Evolutionary conservation across 23 red algal genomes (phyloP).

Genomic region (Cyanidiococcus yangmingshanensis): DNA sequence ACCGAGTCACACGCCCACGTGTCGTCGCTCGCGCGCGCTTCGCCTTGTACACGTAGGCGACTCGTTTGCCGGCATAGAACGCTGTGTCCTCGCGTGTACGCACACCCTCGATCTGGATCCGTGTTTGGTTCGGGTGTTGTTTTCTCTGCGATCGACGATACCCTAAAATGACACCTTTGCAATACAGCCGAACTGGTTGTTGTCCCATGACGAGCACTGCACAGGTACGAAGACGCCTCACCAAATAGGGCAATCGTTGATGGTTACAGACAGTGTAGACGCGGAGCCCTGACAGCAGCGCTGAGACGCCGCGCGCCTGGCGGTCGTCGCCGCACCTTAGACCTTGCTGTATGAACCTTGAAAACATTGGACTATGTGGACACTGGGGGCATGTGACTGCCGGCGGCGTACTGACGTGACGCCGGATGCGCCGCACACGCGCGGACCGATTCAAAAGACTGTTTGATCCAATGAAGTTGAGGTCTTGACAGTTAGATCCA

Average conservation of each 20-base stretch:
- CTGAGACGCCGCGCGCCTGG: no score
- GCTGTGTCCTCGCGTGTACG: conserved; percentile 48
- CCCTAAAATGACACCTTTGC: conserved; percentile 83
- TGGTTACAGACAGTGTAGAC: no score
- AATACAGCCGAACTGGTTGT: conserved; percentile 44
- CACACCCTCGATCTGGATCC: conserved; percentile 83
- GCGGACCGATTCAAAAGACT: no score
- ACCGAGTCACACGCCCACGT: conserved; percentile 38
- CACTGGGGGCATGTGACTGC: no score
- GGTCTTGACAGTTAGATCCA: no score
- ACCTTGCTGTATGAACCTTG: not conserved
- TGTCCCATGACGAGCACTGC: not conserved
- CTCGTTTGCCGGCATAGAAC: conserved; percentile 94
- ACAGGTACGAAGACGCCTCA: no score
- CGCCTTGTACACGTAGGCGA: conserved; percentile 95
- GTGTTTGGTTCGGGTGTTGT: conserved; percentile 71
- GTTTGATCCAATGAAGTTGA: no score
- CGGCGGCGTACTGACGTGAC: no score
- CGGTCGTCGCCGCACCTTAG: not conserved
- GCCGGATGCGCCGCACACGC: no score
- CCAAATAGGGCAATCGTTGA: no score
- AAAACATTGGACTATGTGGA: no score
- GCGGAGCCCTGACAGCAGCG: no score
- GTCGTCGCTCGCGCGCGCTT: conserved; percentile 42
- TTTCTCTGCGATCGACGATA: conserved; percentile 70